Conservation (phyloP, 1,284 basidiomycete species). For the Ceratobasidium sp. region DNA sequence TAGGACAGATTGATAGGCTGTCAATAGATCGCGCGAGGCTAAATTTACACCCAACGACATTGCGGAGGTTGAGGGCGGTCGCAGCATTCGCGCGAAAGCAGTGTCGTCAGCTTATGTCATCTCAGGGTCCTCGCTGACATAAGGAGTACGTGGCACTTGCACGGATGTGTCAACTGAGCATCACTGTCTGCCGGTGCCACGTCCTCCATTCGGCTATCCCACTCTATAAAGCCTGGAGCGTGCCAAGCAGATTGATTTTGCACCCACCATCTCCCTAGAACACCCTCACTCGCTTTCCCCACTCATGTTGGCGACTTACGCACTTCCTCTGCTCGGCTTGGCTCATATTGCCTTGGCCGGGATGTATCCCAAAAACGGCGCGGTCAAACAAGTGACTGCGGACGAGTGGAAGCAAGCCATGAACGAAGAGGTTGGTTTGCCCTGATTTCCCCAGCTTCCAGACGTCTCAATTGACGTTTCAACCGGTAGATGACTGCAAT, state of each 20-base stretch:
- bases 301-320: conserved; percentile 13
- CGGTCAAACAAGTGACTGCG: conserved; percentile 81
- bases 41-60: conserved; percentile 86
- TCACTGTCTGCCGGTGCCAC: conserved; percentile 19
- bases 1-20: conserved; percentile 86
- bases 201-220: conserved; percentile 22
- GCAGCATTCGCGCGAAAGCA: conserved; percentile 12
- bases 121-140: neutral
- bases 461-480: conserved; percentile 22
- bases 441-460: conserved; percentile 2
- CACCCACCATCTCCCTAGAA: neutral
- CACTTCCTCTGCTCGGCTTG: conserved; percentile 23
- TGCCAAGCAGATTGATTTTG: neutral
- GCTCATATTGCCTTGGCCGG: conserved; percentile 62
- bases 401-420: conserved; percentile 80
- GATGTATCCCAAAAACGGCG: conserved; percentile 76
- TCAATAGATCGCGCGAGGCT: conserved; percentile 75
- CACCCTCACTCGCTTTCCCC: neutral
- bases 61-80: conserved; percentile 44
- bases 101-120: conserved; percentile 30
- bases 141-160: conserved; percentile 40
- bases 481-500: conserved; percentile 72
- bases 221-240: conserved; percentile 16
- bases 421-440: conserved; percentile 76
- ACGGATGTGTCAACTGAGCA: conserved; percentile 15